Conservation (phyloP, 2,329 filamentous ascomycete species). For the Trichoderma koningii region DNA sequence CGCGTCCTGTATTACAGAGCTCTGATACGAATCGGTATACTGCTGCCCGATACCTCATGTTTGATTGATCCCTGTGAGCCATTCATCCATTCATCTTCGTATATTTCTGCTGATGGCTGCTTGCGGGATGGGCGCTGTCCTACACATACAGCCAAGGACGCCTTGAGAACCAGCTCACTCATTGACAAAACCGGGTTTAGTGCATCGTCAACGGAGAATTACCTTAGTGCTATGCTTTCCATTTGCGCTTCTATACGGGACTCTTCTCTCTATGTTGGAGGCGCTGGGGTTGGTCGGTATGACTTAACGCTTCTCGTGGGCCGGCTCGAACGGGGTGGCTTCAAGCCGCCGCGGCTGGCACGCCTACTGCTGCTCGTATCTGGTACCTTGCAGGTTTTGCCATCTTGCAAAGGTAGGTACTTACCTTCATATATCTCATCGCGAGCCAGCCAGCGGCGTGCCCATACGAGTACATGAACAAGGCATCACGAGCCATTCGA, state of each 20-base stretch:
- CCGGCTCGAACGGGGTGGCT: conserved; percentile 22
- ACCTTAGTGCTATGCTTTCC: too few relatives aligned
- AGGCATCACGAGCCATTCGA: too few relatives aligned
- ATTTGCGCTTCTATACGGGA: too few relatives aligned
- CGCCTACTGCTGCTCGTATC: conserved; percentile 1
- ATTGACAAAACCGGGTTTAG: too few relatives aligned
- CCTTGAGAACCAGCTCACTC: too few relatives aligned
- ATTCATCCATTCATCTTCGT: too few relatives aligned
- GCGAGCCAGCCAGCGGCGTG: not conserved
- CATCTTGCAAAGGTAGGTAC: not conserved
- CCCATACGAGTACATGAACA: not conserved
- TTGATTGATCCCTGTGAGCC: not conserved
- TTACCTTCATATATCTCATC: not conserved
- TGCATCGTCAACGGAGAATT: too few relatives aligned
- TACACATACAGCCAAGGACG: too few relatives aligned
- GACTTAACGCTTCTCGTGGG: not conserved
- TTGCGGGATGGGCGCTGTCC: too few relatives aligned
- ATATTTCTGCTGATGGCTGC: not conserved
- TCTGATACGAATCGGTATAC: not conserved
- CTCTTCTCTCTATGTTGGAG: too few relatives aligned
- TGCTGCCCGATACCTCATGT: not conserved
- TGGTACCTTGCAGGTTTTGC: conserved; percentile 16
- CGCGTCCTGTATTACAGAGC: too few relatives aligned
- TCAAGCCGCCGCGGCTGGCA: conserved; percentile 12
- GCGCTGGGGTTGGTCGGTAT: too few relatives aligned